Evolutionary conservation across 345 rosid genomes (phyloP), one percentile per base, ranked within the genome.

Genomic region (Bretschneidera sinensis): DNA sequence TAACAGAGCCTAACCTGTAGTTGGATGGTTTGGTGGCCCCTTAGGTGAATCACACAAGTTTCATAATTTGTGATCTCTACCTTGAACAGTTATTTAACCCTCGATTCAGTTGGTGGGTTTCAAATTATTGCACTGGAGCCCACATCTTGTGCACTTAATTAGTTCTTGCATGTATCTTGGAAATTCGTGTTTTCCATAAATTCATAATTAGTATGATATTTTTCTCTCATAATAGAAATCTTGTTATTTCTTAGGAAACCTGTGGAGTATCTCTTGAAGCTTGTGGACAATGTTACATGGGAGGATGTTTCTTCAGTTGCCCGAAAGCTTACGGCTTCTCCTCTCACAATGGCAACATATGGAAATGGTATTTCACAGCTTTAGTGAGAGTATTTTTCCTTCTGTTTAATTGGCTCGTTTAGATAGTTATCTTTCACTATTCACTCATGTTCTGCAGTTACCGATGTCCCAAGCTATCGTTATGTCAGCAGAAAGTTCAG

Each of bases 271-370:
- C 84, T 88, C 85, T 71, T 90, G 74, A 83, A 84, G 81, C 61
- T 34, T 21, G 64, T 87, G 21, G 89, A 94, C 55, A 83, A 73
- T 55, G 71, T 90, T 55, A 81, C 84, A 3, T 48, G 64, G 48
- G 67, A 78, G 65, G 99, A 92, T 73, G 81, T 92, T 57, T 60
- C 80, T 47, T 63, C 78, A 5, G 68, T 77, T 61, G 83, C 82
- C 24, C 62, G 72, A 55, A 81, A 76, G 77, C 77, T 92, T 53
- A 60, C 86, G 19, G 78, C 92, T 10, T 85, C 95, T 20, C 92
- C 95, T 39, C 79, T 94, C 55, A 86, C 99, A 2, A 84, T 94
- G 97, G 97, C 95, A n/a, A 73, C 99, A n/a, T 79, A 81, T 19
- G 95, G 96, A 68, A 86, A 90, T 20, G 99, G 99, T 90, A 87